These are phyloP conservation scores for Teratosphaeria epicoccoides DNA, from an alignment of 2,329 filamentous ascomycete genomes.

Conservation along the genomic window DNA sequence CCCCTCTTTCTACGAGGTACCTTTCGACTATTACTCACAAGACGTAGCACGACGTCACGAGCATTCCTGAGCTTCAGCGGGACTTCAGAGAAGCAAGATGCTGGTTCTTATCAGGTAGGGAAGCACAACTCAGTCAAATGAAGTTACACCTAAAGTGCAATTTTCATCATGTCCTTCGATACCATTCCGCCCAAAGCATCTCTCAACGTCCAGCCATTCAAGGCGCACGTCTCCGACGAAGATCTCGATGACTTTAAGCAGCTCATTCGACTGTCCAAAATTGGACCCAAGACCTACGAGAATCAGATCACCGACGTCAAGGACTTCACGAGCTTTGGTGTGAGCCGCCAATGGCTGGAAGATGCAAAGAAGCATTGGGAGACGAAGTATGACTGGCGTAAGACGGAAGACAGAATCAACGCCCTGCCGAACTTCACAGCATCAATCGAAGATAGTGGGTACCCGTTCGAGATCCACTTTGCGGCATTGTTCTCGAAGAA, in stretches of 20 bases:
- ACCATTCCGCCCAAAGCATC: slow-evolving; percentile 27
- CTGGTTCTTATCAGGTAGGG: neutral
- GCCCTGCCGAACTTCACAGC: slow-evolving; percentile 41
- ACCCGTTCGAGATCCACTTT: slow-evolving; percentile 41
- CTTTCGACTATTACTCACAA: no score
- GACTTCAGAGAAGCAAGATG: neutral
- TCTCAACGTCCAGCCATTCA: slow-evolving; percentile 32
- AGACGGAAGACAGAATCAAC: slow-evolving; percentile 35
- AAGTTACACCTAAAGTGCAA: neutral
- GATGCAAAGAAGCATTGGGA: slow-evolving; percentile 33
- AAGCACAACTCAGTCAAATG: neutral
- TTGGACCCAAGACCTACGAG: slow-evolving; percentile 41
- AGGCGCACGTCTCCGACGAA: slow-evolving; percentile 31
- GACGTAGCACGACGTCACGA: neutral
- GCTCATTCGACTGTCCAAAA: slow-evolving; percentile 36
- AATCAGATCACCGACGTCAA: slow-evolving; percentile 33
- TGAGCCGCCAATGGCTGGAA: slow-evolving; percentile 38
- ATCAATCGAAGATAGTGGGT: slow-evolving; percentile 30
- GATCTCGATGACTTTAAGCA: slow-evolving; percentile 36
- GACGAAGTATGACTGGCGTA: slow-evolving; percentile 39
- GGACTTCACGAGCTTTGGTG: slow-evolving; percentile 29
- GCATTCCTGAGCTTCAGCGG: neutral
- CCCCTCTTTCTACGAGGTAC: neutral
- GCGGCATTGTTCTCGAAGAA: slow-evolving; percentile 43
- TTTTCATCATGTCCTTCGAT: slow-evolving; percentile 14